Conservation (phyloP, 805 yeast species). For the Candida stauntonica region DNA sequence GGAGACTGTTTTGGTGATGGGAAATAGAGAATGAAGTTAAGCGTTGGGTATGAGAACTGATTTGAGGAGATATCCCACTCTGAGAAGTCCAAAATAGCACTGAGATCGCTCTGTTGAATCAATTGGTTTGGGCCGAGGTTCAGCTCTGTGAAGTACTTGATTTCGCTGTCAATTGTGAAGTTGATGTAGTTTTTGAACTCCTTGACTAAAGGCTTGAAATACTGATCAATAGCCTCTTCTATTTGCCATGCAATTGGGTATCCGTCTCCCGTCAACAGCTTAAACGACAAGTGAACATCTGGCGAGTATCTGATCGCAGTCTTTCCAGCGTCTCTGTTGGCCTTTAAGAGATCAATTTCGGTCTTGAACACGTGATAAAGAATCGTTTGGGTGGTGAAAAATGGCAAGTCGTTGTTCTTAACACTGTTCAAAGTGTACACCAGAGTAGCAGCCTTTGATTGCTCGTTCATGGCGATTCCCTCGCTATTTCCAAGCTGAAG, state of each 20-base stretch:
- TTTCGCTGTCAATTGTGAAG: conserved; percentile 74
- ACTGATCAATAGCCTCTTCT: conserved; percentile 42
- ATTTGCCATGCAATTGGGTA: conserved; percentile 72
- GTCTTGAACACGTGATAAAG: conserved; percentile 41
- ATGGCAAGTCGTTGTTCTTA: conserved; percentile 59
- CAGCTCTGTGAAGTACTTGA: conserved; percentile 53
- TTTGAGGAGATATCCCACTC: conserved; percentile 69
- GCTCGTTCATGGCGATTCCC: conserved; percentile 41
- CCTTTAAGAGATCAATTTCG: conserved; percentile 33
- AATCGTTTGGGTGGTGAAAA: conserved; percentile 49
- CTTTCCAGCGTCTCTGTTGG: conserved; percentile 20
- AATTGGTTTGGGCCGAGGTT: conserved; percentile 28
- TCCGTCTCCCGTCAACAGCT: conserved; percentile 69
- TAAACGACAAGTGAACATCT: conserved; percentile 68
- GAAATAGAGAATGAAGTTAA: conserved; percentile 67
- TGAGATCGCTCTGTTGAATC: conserved; percentile 46
- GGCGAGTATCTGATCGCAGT: conserved; percentile 44
- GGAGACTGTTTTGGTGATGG: conserved; percentile 50
- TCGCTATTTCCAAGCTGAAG: conserved; percentile 38
- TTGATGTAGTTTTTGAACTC: conserved; percentile 54
- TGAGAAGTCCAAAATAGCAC: conserved; percentile 78
- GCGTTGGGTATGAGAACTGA: conserved; percentile 56
- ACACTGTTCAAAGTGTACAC: conserved; percentile 41
- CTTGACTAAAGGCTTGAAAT: conserved; percentile 52
- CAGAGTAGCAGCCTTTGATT: conserved; percentile 36